Evolutionary conservation across 2,329 filamentous ascomycete species (phyloP), one percentile per base, ranked within the genome.

Genomic region (Fusarium illudens): DNA sequence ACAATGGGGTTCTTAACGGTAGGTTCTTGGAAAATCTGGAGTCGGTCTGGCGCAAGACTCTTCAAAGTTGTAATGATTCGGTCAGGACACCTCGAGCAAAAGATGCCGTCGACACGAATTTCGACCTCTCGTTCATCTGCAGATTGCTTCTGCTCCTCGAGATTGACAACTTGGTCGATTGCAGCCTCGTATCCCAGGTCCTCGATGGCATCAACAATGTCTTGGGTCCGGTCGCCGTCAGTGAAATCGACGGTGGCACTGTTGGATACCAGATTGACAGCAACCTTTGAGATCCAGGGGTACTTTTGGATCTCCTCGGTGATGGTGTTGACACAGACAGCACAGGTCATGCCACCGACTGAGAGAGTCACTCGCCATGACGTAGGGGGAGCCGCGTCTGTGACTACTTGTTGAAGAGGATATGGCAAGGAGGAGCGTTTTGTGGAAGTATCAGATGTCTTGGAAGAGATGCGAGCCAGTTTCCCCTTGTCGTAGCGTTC

Each of bases 331-430:
- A 84, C 84, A 72, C 91, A 94, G 12, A 89, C 85, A 13, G 88
- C 87, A 75, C 91, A 93, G 4, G 89, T 92, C 90, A 94, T 93
- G 54, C 91, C 91, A 27, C 84, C 87, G 37, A 94, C 84, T 19
- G 89, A 86, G n/a, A 89, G 66, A 0, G 80, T 84, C 3, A 82
- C 86, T 36, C 82, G 78, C 82, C 84, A 89, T 19, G 58, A 33
- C 6, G 71, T 52, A 13, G 64, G 61, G n/a, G 71, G 27, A 1
- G 51, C 7, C 7, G 60, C 25, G 19, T 57, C 62, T 32, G 60
- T 60, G 19, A 75, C 56, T 15, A 77, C 68, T 48, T 64, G 52
- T 32, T 75, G 68, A 6, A 77, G 65, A 29, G 71, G 56, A 20
- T 67, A 51, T 10, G 68, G 53, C 2, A 61, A 30, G 22, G 58